Evolutionary conservation across 2,329 filamentous ascomycete species (phyloP), one percentile per base, ranked within the genome.

Genomic region (Akanthomyces muscarius): DNA sequence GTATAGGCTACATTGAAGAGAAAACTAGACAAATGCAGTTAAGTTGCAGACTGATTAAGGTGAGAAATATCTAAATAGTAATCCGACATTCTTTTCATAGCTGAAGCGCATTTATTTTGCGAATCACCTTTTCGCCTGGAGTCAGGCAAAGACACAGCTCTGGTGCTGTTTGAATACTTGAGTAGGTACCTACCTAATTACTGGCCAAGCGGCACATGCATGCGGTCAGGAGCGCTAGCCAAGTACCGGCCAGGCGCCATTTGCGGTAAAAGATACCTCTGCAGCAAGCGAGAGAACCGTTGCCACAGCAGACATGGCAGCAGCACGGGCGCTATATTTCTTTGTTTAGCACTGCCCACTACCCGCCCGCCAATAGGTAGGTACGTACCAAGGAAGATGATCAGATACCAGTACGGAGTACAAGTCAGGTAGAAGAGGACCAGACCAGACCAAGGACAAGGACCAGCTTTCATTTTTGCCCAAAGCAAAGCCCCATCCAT

Each of bases 401-500:
- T 36, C 33, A 60, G n/a, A 23, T 50, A 50, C 45, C n/a, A 42
- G 56, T 59, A 50, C 56, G 16, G 38, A 44, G 41, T 56, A 45
- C 25, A 25, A 55, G 38, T 44, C 42, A 25, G 36, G 33, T 25
- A 28, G 53, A 42, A 7, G 28, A 58, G 30, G 16, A 21, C 21
- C 56, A 21, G 18, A 36, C 33, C 33, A 36, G 41, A 41, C 44
- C 53, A 58, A 45, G 38, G n/a, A 52, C 48, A 44, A 21, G 47
- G 6, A 59, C 47, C 57, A 42, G 30, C 21, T 51, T 44, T 36
- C 56, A 10, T 55, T 60, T 51, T 52, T 41, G 57, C 47, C 57
- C 57, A 44, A 60, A 16, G 45, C 30, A 42, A 30, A 42, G 44
- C 16, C 38, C 25, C 45, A 52, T 52, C 47, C 36, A 16, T 60